These are phyloP conservation scores for Rhazya stricta DNA, from an alignment of 257 asterid genomes.

Conservation along the genomic window DNA sequence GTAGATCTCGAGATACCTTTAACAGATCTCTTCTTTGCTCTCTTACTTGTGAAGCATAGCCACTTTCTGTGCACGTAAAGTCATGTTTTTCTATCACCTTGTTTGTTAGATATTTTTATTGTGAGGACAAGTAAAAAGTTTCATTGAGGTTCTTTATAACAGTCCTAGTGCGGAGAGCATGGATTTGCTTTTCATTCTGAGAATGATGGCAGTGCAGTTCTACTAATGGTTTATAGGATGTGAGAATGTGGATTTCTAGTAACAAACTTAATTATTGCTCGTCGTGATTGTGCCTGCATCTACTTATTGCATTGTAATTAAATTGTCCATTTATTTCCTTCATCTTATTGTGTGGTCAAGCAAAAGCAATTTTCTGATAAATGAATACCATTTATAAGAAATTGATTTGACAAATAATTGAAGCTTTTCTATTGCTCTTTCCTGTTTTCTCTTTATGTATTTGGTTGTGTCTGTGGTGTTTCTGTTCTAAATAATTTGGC, in stretches of 20 bases:
- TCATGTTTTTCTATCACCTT: neutral
- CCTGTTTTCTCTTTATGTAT: neutral
- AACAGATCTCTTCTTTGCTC: neutral
- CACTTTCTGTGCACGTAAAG: neutral
- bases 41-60: neutral
- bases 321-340: neutral
- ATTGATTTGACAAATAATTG: neutral
- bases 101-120: neutral
- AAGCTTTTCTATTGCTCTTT: neutral
- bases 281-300: neutral
- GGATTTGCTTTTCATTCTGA: neutral
- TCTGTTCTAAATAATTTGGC: neutral
- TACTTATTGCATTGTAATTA: neutral
- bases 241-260: neutral
- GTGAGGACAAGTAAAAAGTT: neutral
- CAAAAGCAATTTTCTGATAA: neutral
- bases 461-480: neutral
- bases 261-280: neutral
- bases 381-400: neutral
- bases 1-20: conserved; percentile 18
- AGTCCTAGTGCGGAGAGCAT: neutral
- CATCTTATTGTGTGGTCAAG: neutral
- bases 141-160: neutral
- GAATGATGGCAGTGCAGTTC: neutral
- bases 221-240: neutral